Evolutionary conservation across 2,329 filamentous ascomycete species (phyloP).

Genomic region (Coleophoma cylindrospora): DNA sequence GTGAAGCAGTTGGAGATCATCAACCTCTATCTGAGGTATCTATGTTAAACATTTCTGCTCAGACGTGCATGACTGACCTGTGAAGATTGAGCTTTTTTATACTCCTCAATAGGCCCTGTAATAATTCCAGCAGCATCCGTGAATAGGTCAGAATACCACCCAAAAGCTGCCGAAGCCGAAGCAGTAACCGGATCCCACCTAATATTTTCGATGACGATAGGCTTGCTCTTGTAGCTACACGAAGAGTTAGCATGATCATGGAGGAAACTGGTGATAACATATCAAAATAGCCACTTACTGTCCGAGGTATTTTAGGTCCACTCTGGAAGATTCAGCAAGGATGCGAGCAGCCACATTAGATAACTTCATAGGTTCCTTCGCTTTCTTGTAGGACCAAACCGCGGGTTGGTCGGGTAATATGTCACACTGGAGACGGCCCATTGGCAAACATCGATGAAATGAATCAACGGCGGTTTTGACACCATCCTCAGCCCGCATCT

Average conservation of each 20-base stretch:
- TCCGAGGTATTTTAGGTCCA: constrained; percentile 8
- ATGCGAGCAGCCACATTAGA: constrained; percentile 9
- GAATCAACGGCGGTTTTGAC: constrained; percentile 55
- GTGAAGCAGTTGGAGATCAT: too few relatives aligned
- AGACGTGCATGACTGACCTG: too few relatives aligned
- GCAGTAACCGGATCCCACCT: constrained; percentile 20
- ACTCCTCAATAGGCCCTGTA: constrained; percentile 1
- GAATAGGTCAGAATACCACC: too few relatives aligned
- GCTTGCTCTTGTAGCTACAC: constrained; percentile 36
- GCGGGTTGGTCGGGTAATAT: constrained; percentile 50
- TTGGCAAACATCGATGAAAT: constrained; percentile 63
- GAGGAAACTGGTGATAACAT: too few relatives aligned
- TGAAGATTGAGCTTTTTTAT: constrained; percentile 1
- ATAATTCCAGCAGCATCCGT: constrained; percentile 8
- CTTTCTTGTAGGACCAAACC: constrained; percentile 18
- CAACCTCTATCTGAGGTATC: too few relatives aligned
- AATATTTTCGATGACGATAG: constrained; percentile 18
- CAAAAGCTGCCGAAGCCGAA: constrained; percentile 3
- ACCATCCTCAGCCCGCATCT: constrained; percentile 60
- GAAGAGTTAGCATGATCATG: too few relatives aligned
- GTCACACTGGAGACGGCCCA: constrained; percentile 60
- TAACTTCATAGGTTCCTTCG: constrained; percentile 23
- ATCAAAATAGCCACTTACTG: constrained; percentile 19
- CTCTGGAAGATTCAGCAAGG: constrained; percentile 6
- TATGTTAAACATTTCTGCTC: too few relatives aligned